Conservation (phyloP, 257 asterid species). For the Capsicum baccatum region DNA sequence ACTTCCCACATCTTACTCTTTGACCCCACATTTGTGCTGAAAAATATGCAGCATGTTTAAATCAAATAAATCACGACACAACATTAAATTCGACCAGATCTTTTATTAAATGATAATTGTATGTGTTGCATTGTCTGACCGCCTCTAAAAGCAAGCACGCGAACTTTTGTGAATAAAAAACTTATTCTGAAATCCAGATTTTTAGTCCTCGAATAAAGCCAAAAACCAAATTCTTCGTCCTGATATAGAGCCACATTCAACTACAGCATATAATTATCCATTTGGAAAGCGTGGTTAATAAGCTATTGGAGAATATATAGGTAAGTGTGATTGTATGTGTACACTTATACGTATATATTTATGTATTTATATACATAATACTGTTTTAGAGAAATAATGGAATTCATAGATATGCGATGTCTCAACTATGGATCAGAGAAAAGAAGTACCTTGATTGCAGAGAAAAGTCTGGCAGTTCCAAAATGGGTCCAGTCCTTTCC, state of each 20-base stretch:
- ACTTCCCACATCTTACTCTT: background rate
- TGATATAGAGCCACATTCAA: background rate
- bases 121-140: no score
- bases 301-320: background rate
- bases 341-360: background rate
- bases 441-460: slow-evolving; percentile 84
- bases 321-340: no score
- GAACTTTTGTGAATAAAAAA: background rate
- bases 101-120: background rate
- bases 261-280: background rate
- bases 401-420: background rate
- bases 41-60: background rate
- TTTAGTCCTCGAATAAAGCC: background rate
- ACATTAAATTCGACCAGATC: background rate
- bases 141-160: background rate
- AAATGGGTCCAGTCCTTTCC: slow-evolving; percentile 99
- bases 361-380: background rate
- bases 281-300: background rate
- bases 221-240: background rate
- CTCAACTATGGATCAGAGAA: slow-evolving; percentile 6
- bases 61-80: background rate
- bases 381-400: background rate
- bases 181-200: background rate
- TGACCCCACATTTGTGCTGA: background rate
- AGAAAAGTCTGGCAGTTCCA: slow-evolving; percentile 96